Conservation (phyloP, 371 early-diverging fungal genomes). For the Capillidium rhysosporum region DNA sequence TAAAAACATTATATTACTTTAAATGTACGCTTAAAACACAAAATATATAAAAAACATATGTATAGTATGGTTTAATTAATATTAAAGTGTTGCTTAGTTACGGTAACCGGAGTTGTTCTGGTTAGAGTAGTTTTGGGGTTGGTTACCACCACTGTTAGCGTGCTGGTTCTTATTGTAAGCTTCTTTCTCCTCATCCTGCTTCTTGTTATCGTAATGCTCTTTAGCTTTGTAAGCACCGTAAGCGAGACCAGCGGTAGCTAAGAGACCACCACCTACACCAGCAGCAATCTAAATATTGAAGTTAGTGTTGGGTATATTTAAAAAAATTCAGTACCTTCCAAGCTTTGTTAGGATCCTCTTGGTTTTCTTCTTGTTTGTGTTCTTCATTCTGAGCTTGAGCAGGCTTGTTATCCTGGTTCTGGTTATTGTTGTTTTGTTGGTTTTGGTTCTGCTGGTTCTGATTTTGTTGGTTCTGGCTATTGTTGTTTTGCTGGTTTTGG, state of each 20-base stretch:
- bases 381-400: neutral
- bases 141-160: too few relatives aligned
- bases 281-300: neutral
- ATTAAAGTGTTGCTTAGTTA: too few relatives aligned
- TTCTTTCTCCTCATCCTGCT: neutral
- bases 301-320: neutral
- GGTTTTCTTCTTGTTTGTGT: neutral
- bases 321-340: constrained; percentile 1
- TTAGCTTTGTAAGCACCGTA: constrained; percentile 2
- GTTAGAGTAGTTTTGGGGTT: too few relatives aligned
- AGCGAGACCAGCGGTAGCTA: constrained; percentile 1
- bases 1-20: too few relatives aligned
- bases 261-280: constrained; percentile 2
- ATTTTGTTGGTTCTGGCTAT: neutral
- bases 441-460: neutral
- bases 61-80: too few relatives aligned
- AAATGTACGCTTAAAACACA: too few relatives aligned
- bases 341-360: neutral
- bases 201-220: neutral
- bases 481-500: neutral
- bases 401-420: neutral
- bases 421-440: neutral
- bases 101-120: too few relatives aligned
- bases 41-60: too few relatives aligned
- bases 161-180: too few relatives aligned